A percentile compares a stretch with the other conserved stretches of the same genome.
Evolutionary conservation across 768 basidiomycete genomes (phyloP).

Genomic region (Asterophora lycoperdoides): DNA sequence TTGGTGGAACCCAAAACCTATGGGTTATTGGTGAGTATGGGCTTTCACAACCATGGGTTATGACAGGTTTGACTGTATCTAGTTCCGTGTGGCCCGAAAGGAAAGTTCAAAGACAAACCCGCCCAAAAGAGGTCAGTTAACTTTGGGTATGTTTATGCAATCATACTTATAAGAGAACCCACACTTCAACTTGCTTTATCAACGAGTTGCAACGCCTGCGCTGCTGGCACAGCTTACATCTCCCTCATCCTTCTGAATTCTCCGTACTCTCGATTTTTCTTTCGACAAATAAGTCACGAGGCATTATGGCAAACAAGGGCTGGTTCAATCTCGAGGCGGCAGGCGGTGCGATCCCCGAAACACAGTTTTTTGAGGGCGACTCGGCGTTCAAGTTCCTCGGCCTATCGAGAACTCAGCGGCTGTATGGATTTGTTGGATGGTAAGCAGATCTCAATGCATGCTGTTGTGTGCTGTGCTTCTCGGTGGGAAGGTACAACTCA

Average conservation of each 20-base stretch:
- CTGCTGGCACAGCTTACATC: constrained; percentile 32
- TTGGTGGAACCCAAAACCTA: too few species aligned
- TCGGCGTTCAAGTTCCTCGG: constrained; percentile 81
- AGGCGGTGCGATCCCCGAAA: constrained; percentile 61
- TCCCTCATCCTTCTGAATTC: constrained; percentile 5
- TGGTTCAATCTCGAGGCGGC: constrained; percentile 85
- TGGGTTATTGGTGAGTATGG: too few species aligned
- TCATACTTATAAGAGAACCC: background rate
- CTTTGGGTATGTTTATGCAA: constrained; percentile 16
- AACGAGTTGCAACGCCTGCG: constrained; percentile 8
- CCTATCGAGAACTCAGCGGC: constrained; percentile 70
- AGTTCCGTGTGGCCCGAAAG: too few species aligned
- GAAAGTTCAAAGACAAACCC: too few species aligned
- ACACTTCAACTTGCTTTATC: background rate
- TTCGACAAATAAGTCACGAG: background rate
- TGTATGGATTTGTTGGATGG: constrained; percentile 89
- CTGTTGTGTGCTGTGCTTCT: too few species aligned
- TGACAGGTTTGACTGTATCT: too few species aligned
- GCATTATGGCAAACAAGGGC: constrained; percentile 57
- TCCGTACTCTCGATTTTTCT: background rate
- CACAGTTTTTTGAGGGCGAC: constrained; percentile 83
- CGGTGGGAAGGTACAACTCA: background rate
- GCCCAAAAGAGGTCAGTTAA: too few species aligned
- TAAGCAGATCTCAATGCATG: constrained; percentile 31
- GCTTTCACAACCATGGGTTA: too few species aligned